A percentile compares a stretch with the other conserved stretches of the same genome.
Conservation (phyloP, 192 early-diverging fungal species). For the Entomortierella parvispora region DNA sequence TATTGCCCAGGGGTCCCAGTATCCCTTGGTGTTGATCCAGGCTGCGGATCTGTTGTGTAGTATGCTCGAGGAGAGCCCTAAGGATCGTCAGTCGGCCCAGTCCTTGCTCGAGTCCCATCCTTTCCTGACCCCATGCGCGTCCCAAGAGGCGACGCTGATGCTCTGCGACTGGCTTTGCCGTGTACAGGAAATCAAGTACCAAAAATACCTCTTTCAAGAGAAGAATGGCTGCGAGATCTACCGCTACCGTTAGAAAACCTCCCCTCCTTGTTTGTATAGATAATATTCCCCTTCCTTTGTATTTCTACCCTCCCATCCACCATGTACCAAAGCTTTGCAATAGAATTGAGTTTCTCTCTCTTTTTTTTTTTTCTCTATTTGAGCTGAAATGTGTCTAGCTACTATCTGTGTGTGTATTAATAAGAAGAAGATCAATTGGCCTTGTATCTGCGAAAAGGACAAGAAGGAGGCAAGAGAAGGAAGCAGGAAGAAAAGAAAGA, state of each 20-base stretch:
- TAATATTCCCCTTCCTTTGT: background rate
- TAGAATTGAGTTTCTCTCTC: background rate
- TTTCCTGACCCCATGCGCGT: constrained; percentile 14
- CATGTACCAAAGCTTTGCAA: background rate
- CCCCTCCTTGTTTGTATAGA: too few species aligned
- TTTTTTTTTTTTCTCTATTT: background rate
- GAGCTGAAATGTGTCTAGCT: background rate
- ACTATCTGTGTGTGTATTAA: too few species aligned
- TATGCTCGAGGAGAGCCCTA: constrained; percentile 47
- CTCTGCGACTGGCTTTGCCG: constrained; percentile 51
- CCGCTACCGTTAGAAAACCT: constrained; percentile 33
- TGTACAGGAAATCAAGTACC: constrained; percentile 52
- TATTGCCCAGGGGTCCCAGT: constrained; percentile 34
- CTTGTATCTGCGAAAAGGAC: too few species aligned
- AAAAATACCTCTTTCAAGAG: constrained; percentile 36
- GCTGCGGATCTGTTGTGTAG: constrained; percentile 34
- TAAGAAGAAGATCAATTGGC: too few species aligned
- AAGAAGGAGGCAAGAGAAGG: too few species aligned
- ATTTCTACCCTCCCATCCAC: background rate
- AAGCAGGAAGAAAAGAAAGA: too few species aligned
- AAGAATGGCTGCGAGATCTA: constrained; percentile 41
- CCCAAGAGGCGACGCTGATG: constrained; percentile 11
- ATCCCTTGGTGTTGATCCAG: constrained; percentile 30
- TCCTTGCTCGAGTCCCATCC: constrained; percentile 35
- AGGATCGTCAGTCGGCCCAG: constrained; percentile 37